These are phyloP conservation scores for Curvularia hawaiiensis DNA, from an alignment of 2,329 filamentous ascomycete species.

Conservation along the genomic window DNA sequence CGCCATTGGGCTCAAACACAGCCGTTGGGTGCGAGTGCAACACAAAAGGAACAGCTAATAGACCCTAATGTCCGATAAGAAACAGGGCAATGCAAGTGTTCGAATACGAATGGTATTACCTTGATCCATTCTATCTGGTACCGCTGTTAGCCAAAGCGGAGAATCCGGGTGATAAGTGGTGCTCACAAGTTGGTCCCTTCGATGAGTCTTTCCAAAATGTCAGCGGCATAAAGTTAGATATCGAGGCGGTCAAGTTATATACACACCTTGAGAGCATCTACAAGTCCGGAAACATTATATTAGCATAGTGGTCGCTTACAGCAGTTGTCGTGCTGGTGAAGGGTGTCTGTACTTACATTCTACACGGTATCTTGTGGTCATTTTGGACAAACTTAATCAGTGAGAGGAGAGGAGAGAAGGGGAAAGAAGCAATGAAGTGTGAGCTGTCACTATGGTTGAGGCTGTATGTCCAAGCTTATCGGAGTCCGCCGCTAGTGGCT, in stretches of 20 bases:
- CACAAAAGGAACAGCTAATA: slow-evolving; percentile 94
- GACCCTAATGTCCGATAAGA: slow-evolving; percentile 38
- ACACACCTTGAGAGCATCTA: slow-evolving; percentile 69
- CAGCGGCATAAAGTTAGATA: slow-evolving; percentile 9
- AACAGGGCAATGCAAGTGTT: not conserved
- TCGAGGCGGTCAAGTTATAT: not conserved
- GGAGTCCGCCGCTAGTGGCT: slow-evolving; percentile 34
- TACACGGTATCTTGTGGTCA: slow-evolving; percentile 51
- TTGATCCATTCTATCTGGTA: slow-evolving; percentile 88
- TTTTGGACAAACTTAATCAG: slow-evolving; percentile 22
- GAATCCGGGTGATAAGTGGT: not conserved
- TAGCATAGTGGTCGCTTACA: slow-evolving; percentile 14
- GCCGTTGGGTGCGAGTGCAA: slow-evolving; percentile 94
- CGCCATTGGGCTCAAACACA: slow-evolving; percentile 72
- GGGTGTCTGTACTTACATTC: slow-evolving; percentile 27
- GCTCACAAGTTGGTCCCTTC: slow-evolving; percentile 88
- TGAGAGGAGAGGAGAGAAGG: slow-evolving; percentile 6
- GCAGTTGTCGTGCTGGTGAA: not conserved
- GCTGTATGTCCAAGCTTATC: slow-evolving; percentile 30
- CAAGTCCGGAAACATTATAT: slow-evolving; percentile 11
- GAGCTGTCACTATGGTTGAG: slow-evolving; percentile 26
- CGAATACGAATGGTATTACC: slow-evolving; percentile 41
- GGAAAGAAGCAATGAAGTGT: slow-evolving; percentile 14
- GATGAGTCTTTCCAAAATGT: slow-evolving; percentile 72
- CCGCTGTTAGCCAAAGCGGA: slow-evolving; percentile 17